Conservation (phyloP, 176 grass and related monocot genomes). For the Zea mays region DNA sequence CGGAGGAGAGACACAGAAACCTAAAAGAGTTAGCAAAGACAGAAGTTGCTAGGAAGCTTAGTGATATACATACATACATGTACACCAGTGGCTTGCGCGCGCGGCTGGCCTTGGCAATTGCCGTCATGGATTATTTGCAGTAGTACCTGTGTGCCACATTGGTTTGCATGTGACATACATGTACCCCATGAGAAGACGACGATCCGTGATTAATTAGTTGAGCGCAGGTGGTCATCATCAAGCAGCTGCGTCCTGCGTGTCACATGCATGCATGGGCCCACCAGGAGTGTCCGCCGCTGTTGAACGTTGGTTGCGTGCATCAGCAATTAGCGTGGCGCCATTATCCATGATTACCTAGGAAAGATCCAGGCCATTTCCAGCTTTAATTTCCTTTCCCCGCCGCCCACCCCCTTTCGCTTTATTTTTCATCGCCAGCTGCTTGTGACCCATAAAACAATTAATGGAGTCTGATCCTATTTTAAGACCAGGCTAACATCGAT, state of each 20-base stretch:
- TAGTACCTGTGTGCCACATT: conserved; percentile 3
- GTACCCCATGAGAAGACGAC: background rate
- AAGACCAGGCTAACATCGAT: too few species aligned
- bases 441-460: too few species aligned
- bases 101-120: background rate
- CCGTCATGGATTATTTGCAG: background rate
- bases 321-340: conserved; percentile 25
- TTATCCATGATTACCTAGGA: conserved; percentile 31
- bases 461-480: too few species aligned
- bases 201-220: conserved; percentile 41
- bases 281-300: conserved; percentile 1
- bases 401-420: background rate
- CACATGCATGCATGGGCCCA: conserved; percentile 27
- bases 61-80: background rate
- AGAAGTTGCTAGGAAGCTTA: conserved; percentile 8
- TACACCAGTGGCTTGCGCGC: background rate
- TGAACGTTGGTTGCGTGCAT: conserved; percentile 24
- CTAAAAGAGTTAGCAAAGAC: background rate
- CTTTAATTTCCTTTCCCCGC: background rate
- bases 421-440: conserved; percentile 1
- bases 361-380: conserved; percentile 34
- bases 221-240: conserved; percentile 37
- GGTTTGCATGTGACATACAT: conserved; percentile 28
- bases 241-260: background rate
- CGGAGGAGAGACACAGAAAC: background rate